Conservation (phyloP, 352 stramenopile species). For the Phytophthora podocarpi region DNA sequence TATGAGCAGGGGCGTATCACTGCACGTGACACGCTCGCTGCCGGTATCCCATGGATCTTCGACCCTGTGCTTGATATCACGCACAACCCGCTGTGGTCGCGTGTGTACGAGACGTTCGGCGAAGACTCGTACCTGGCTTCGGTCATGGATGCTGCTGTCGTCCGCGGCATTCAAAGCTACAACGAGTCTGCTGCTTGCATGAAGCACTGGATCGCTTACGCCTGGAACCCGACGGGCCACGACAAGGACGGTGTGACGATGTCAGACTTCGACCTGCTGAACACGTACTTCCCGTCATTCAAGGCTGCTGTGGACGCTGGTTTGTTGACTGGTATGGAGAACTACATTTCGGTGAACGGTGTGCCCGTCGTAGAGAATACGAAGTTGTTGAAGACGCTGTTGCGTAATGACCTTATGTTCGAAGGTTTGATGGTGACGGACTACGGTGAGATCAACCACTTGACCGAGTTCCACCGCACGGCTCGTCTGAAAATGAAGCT, state of each 20-base stretch:
- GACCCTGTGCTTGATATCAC: conserved; percentile 75
- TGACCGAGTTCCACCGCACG: conserved; percentile 51
- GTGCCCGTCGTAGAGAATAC: conserved; percentile 82
- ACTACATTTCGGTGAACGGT: conserved; percentile 90
- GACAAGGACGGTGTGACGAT: conserved; percentile 73
- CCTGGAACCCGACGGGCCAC: conserved; percentile 67
- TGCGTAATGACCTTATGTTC: conserved; percentile 76
- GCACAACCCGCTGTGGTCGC: conserved; percentile 78
- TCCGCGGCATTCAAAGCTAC: conserved; percentile 71
- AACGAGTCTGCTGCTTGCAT: conserved; percentile 67
- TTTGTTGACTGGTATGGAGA: conserved; percentile 89
- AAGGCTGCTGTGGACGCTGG: conserved; percentile 67
- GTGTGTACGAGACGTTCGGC: conserved; percentile 92
- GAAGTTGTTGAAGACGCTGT: conserved; percentile 62
- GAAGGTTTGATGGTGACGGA: conserved; percentile 89
- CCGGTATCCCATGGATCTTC: conserved; percentile 89
- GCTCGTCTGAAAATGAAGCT: too few species aligned
- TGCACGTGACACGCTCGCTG: conserved; percentile 66
- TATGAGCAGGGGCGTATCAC: conserved; percentile 47
- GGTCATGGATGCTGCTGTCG: conserved; percentile 62
- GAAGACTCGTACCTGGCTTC: conserved; percentile 82
- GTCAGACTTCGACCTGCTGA: conserved; percentile 67
- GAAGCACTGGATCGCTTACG: conserved; percentile 87
- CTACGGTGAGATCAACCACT: conserved; percentile 88
- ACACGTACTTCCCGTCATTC: conserved; percentile 81